Evolutionary conservation across 305 asterid species (phyloP).

Genomic region (Stenogyne calaminthoides): DNA sequence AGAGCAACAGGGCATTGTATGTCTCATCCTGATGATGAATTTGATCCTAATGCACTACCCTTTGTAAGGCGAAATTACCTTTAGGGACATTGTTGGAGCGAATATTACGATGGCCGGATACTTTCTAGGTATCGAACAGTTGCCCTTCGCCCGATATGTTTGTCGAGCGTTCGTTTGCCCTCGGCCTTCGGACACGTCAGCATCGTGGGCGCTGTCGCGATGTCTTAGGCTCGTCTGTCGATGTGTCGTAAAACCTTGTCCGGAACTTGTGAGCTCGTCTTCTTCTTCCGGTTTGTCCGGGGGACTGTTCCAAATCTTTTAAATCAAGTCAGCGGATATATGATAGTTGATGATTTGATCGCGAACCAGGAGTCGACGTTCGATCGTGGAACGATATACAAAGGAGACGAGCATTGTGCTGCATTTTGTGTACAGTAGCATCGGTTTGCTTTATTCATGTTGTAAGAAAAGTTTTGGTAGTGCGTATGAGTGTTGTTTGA

Average conservation of each 20-base stretch:
- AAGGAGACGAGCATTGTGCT: conserved; percentile 32
- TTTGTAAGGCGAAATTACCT: conserved; percentile 53
- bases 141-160: conserved; percentile 74
- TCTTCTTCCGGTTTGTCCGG: conserved; percentile 25
- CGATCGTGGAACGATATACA: conserved; percentile 36
- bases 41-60: conserved; percentile 66
- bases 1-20: conserved; percentile 62
- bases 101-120: conserved; percentile 62
- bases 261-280: conserved; percentile 47
- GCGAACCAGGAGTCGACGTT: conserved; percentile 25
- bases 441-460: conserved; percentile 53
- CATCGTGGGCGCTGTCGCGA: conserved; percentile 58
- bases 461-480: conserved; percentile 96
- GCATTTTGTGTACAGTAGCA: conserved; percentile 55
- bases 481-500: conserved; percentile 39
- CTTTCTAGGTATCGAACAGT: conserved; percentile 61
- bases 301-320: conserved; percentile 36
- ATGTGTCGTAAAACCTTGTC: conserved; percentile 62
- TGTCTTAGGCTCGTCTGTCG: conserved; percentile 51
- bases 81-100: conserved; percentile 55
- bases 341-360: conserved; percentile 31
- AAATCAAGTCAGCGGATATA: conserved; percentile 37
- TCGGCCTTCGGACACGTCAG: conserved; percentile 38
- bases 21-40: conserved; percentile 74
- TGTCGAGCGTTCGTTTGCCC: conserved; percentile 59